phyloP scores from a whole-genome alignment of 2,329 filamentous ascomycete species.

The Claviceps citrina region DNA sequence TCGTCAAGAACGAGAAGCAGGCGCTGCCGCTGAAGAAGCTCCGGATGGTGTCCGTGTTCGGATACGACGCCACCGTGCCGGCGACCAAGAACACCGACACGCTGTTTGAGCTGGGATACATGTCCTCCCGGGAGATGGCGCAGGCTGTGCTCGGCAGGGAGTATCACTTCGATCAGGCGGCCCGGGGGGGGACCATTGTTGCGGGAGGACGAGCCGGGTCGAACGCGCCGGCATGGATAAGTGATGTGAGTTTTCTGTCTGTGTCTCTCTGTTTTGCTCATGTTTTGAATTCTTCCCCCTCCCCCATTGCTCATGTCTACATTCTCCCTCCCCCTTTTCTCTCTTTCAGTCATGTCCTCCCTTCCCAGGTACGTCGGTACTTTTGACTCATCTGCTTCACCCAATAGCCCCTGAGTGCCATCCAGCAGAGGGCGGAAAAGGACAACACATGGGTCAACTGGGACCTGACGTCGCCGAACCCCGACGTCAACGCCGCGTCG shows the following conservation, averaged over 20 bases:
- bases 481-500: constrained; percentile 21
- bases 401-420: constrained; percentile 35
- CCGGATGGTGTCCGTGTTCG: constrained; percentile 40
- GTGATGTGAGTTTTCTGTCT: constrained; percentile 22
- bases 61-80: constrained; percentile 45
- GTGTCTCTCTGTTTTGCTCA: neutral
- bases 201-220: constrained; percentile 36
- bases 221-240: constrained; percentile 33
- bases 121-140: constrained; percentile 29
- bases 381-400: neutral
- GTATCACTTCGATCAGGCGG: constrained; percentile 32
- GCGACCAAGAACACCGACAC: constrained; percentile 32
- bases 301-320: neutral
- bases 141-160: constrained; percentile 28
- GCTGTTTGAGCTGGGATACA: constrained; percentile 31
- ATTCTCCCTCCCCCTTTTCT: neutral
- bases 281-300: neutral
- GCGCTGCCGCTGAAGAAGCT: constrained; percentile 47
- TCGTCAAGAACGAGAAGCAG: constrained; percentile 57
- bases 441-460: constrained; percentile 43
- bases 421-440: constrained; percentile 36
- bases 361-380: neutral
- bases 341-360: neutral
- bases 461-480: constrained; percentile 21
- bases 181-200: constrained; percentile 35